phyloP scores from a whole-genome alignment of 495 filamentous ascomycete genomes.

The Geopyxis carbonaria region DNA sequence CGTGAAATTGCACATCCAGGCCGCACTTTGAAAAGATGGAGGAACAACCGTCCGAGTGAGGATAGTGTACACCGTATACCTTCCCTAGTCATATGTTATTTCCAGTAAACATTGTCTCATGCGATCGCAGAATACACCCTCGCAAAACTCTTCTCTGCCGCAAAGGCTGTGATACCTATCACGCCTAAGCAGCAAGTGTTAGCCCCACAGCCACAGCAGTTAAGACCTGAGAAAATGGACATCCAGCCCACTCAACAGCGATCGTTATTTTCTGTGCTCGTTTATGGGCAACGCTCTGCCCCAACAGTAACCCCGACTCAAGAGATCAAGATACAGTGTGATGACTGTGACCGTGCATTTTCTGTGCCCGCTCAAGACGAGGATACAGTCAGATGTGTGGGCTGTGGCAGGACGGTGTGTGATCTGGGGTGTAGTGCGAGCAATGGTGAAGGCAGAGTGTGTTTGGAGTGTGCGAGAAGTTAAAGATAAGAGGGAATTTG shows the following conservation, averaged over 20 bases:
- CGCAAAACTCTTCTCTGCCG: conserved; percentile 3
- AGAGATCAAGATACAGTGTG: background rate
- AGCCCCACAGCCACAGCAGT: background rate
- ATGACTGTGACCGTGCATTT: conserved; percentile 3
- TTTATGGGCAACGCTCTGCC: background rate
- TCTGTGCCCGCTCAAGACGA: conserved; percentile 1
- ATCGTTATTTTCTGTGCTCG: background rate
- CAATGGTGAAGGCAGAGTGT: conserved; percentile 4
- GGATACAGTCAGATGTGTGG: conserved; percentile 1
- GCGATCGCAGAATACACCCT: conserved; percentile 7
- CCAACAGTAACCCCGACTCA: background rate
- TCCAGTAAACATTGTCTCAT: no score
- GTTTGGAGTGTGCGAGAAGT: conserved; percentile 4
- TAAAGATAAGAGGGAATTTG: no score
- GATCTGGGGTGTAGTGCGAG: conserved; percentile 4
- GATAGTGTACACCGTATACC: conserved; percentile 4
- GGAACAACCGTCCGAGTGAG: conserved; percentile 3
- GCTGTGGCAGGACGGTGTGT: conserved; percentile 3
- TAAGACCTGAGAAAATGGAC: no score
- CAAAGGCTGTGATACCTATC: background rate
- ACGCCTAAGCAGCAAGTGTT: background rate
- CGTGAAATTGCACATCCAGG: background rate
- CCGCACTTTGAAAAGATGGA: conserved; percentile 4
- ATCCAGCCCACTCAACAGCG: background rate
- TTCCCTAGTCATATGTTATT: no score